A percentile compares a stretch with the other conserved stretches of the same genome.
Conservation (phyloP, 768 basidiomycete species). For the Hypholoma sublateritium region DNA sequence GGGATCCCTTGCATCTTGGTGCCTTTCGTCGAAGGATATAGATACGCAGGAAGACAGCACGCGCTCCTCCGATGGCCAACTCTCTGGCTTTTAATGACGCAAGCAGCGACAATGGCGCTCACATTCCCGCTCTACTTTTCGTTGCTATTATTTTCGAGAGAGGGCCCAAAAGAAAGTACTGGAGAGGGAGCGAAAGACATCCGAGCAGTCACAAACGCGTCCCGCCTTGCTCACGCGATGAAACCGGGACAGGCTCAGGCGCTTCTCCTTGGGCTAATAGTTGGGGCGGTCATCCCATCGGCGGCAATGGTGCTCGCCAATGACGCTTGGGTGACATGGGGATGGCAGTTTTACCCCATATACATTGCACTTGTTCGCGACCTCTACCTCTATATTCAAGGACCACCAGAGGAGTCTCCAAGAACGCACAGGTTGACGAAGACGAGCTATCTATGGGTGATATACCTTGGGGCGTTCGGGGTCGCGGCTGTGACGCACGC, state of each 20-base stretch:
- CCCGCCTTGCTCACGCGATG: too few relatives aligned
- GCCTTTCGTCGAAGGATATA: neutral
- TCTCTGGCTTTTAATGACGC: slow-evolving; percentile 8
- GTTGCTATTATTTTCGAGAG: too few relatives aligned
- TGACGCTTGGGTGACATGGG: slow-evolving; percentile 2
- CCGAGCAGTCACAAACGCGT: too few relatives aligned
- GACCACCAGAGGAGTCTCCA: neutral
- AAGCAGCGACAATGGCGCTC: neutral
- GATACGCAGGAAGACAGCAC: neutral
- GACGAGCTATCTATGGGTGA: neutral
- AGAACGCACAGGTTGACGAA: neutral
- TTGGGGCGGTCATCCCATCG: neutral
- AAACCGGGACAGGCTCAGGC: too few relatives aligned
- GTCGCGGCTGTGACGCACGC: too few relatives aligned
- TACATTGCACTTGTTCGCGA: slow-evolving; percentile 2
- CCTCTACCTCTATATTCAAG: neutral
- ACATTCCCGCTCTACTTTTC: neutral
- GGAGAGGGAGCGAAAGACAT: too few relatives aligned
- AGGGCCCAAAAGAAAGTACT: too few relatives aligned
- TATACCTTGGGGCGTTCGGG: neutral
- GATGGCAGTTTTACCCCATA: slow-evolving; percentile 10
- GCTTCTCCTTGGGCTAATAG: too few relatives aligned
- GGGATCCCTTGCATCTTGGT: slow-evolving; percentile 5
- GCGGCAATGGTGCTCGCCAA: slow-evolving; percentile 4
- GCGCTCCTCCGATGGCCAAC: neutral